Base-by-base conservation (phyloP, 768 basidiomycete genomes). In the Mrakia blollopis region DNA sequence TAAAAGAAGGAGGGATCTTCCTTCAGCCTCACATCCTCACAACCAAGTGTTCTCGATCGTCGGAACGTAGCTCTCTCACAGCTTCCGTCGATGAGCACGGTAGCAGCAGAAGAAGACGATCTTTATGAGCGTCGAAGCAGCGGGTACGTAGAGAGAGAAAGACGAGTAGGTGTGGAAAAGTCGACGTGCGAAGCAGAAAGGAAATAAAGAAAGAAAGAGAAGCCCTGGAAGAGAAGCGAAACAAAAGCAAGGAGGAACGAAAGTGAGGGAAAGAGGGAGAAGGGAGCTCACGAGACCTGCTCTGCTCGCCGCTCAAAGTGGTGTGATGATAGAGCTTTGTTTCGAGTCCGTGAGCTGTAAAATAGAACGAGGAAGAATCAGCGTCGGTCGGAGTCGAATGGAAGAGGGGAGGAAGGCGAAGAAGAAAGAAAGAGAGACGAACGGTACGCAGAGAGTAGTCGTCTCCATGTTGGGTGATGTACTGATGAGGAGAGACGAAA, bases 401-500 rank as follows among this genome's bases (percentile, higher is more conserved):
- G 10, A 30, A 6, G 30, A 25, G 23, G 9, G n/a, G 13, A 25
- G 0, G 68, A 18, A 69, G 32, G 41, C 37, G 63, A 39, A 7
- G 7, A 7, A 39, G 23, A 6, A 14, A 32, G 44, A 32, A 68
- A 18, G 21, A n/a, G 11, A 25, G 11, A 71, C 75, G 68, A 30
- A 76, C 75, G 9, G 83, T 83, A 63, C 84, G 76, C 21, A 85
- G 79, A 35, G 83, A 81, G 65, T 84, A 84, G 69, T 85, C 84
- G 80, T 86, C 85, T 39, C 84, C 84, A 70, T 84, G 83, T 77
- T 84, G 81, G 0, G 83, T 83, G 73, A 84, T 83, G 76, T 84
- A 82, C 72, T 79, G 77, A 50, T 50, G 30, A n/a, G n/a, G n/a
- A n/a, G 10, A 32, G 37, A 7, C 39, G 14, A 28, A 47, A 16